Base-by-base conservation (phyloP, 2,329 filamentous ascomycete genomes). In the Scedosporium dehoogii region DNA sequence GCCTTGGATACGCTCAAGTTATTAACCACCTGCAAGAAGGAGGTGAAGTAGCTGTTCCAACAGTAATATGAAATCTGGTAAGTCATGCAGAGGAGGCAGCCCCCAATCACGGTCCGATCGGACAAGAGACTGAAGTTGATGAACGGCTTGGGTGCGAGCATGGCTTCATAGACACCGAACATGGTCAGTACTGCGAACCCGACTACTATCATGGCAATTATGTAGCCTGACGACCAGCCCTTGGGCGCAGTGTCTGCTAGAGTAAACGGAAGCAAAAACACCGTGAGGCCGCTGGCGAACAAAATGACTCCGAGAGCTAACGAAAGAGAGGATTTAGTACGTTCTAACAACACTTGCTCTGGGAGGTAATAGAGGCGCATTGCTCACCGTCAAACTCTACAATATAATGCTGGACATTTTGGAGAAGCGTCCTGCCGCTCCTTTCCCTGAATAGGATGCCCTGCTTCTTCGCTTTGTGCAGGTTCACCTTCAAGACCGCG, bases 191-290 rank as follows among this genome's bases (percentile, higher is more conserved):
- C 67, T 5, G 74, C 62, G 16, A 65, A 66, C 18, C 76, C 76
- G 44, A 78, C 66, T 33, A 77, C 67, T 33, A 78, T 65, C 67
- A 78, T 72, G 63, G 68, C 70, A 64, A 79, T 78, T 55, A 80
- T 77, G 57, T 75, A 70, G 2, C 74, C 71, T 1, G 73, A 72
- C 21, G 68, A 68, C 78, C 79, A 82, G 7, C 68, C 66, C 6
- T 77, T 67, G 2, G 69, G 63, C 64, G 78, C 76, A 58, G 75
- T 73, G 3, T 72, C 72, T 59, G 74, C 75, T 18, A 91, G 77
- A 14, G 78, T 85, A 70, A 92, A 85, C 0, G 88, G 86, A 6
- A 92, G 79, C 16, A 91, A 75, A 69, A 91, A 84, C 9, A 90
- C 73, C 0, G 82, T 78, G 66, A 88, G 81, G 1, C 85, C 87